Evolutionary conservation across 805 yeast species (phyloP), one percentile per base, ranked within the genome.

Genomic region (Wickerhamomyces bisporus): DNA sequence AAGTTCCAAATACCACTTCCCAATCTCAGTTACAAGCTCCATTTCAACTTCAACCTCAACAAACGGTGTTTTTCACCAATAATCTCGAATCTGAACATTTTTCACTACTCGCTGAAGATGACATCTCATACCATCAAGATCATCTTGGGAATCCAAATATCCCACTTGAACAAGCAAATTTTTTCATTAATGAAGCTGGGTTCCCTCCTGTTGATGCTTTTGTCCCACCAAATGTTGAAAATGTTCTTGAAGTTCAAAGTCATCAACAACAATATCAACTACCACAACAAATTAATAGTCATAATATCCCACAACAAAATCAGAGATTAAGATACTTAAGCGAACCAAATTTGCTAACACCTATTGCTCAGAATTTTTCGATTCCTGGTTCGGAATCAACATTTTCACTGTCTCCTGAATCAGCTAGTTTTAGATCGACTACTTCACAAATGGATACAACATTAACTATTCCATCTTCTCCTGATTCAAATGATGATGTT

Each of bases 131-230:
- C 14, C 9, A n/a, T 19, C 26, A 26, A 14, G 15, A 21, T 12
- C 25, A 13, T 5, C 19, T 34, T 10, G 14, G 26, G 18, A 26
- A 26, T 18, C 30, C n/a, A n/a, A 33, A 27, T 31, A 23, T 20
- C 20, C 20, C 12, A 9, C 34, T n/a, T 12, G 24, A 18, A 17
- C 12, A n/a, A 20, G 32, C n/a, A n/a, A 20, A n/a, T 24, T 30
- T n/a, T 24, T 23, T 23, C 10, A 14, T 30, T 8, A n/a, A 23
- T 8, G 32, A 35, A 6, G 14, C 45, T n/a, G 44, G 43, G 1
- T 45, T 47, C 36, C 50, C 52, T 11, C 53, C 53, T 17, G 39
- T 43, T 25, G 42, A 44, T 26, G 50, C 51, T 2, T 51, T 51
- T 31, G 32, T 29, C 6, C 51, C 52, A 19, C 45, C 45, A 26